phyloP scores from a whole-genome alignment of 257 asterid genomes.

The Nicotiana knightiana region DNA sequence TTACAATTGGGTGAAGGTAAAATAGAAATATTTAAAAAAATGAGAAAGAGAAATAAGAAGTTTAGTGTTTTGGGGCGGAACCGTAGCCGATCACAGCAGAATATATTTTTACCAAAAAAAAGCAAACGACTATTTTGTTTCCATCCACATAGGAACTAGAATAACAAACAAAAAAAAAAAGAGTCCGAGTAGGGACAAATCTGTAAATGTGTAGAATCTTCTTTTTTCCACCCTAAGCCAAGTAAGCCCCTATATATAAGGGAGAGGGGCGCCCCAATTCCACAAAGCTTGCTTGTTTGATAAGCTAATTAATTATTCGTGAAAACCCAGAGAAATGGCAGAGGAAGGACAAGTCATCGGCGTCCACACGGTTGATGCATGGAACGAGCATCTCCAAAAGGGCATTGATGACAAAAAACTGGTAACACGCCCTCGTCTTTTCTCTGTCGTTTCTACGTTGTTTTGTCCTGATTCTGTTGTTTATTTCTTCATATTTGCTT shows the following conservation, averaged over 20 bases:
- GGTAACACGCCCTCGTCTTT: constrained; percentile 23
- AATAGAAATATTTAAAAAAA: no score
- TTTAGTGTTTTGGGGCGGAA: no score
- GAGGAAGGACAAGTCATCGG: constrained; percentile 70
- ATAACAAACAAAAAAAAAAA: neutral
- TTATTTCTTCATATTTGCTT: neutral
- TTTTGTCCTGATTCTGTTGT: neutral
- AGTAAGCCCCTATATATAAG: neutral
- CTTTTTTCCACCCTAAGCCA: neutral
- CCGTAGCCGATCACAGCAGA: no score
- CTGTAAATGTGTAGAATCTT: neutral
- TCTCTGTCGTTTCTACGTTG: neutral
- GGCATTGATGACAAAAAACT: constrained; percentile 54
- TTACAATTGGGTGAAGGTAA: no score
- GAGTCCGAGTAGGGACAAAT: neutral
- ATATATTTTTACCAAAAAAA: neutral
- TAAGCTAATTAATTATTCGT: neutral
- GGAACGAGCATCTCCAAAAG: constrained; percentile 66
- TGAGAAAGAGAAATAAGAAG: no score
- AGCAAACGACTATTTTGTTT: neutral
- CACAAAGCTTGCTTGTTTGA: neutral
- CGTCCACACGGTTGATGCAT: constrained; percentile 62
- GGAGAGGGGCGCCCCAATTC: neutral
- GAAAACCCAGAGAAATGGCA: constrained; percentile 29
- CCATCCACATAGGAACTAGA: neutral